Conservation (phyloP, 2,329 filamentous ascomycete genomes). For the Fusarium robinianum region DNA sequence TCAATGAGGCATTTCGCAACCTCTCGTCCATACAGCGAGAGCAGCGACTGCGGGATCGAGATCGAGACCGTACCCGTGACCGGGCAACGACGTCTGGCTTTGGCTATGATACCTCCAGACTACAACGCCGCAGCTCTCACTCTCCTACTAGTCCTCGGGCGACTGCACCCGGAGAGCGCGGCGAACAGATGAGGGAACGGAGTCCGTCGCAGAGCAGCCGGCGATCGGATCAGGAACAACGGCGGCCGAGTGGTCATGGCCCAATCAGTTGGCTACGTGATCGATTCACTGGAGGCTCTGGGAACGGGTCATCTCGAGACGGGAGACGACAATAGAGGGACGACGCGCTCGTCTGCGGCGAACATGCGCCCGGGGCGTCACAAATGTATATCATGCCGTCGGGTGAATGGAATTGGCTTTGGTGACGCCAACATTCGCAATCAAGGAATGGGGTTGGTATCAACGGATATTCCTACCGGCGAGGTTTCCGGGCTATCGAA, state of each 20-base stretch:
- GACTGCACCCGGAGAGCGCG: constrained; percentile 36
- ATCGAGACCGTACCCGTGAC: constrained; percentile 33
- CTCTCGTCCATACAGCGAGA: constrained; percentile 38
- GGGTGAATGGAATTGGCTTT: no score
- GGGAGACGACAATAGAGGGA: constrained; percentile 36
- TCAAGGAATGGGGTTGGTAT: no score
- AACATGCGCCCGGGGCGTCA: constrained; percentile 2
- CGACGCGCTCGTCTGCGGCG: constrained; percentile 14
- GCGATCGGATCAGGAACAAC: constrained; percentile 39
- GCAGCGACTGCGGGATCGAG: constrained; percentile 35
- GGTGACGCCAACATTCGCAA: no score
- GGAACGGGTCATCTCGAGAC: constrained; percentile 37
- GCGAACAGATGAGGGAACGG: constrained; percentile 44
- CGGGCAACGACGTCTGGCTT: constrained; percentile 33
- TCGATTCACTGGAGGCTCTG: constrained; percentile 42
- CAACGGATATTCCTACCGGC: no score
- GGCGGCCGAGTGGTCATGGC: constrained; percentile 41
- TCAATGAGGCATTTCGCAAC: constrained; percentile 40
- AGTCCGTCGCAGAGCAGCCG: constrained; percentile 47
- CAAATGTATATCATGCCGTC: constrained; percentile 1
- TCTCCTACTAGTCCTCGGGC: constrained; percentile 45
- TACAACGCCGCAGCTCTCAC: constrained; percentile 45
- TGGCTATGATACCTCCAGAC: constrained; percentile 41
- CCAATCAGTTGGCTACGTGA: constrained; percentile 52
- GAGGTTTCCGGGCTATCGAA: no score